Percentiles rank a stretch among this genome's conserved stretches.
These are phyloP conservation scores for Liriodendron chinense DNA, from an alignment of 164 flowering plant genomes.

Conservation along the genomic window DNA sequence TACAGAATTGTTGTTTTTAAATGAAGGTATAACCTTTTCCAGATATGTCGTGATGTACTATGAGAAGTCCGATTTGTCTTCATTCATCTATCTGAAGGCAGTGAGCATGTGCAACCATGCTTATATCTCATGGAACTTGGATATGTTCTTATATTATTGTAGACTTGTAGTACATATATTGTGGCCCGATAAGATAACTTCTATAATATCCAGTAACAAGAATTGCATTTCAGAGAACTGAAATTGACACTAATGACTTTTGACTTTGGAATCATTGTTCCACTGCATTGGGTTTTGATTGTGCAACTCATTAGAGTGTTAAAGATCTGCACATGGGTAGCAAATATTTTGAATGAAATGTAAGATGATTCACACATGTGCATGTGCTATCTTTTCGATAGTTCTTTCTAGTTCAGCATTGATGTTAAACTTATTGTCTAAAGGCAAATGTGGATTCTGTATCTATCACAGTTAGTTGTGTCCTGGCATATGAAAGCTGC, in stretches of 20 bases:
- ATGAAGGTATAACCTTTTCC: too few relatives aligned
- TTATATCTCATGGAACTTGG: too few relatives aligned
- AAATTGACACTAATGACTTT: not conserved
- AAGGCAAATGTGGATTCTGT: slow-evolving; percentile 3
- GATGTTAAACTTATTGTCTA: not conserved
- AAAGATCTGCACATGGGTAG: not conserved
- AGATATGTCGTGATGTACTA: too few relatives aligned
- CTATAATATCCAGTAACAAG: too few relatives aligned
- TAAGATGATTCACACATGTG: not conserved
- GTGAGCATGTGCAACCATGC: too few relatives aligned
- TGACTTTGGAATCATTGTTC: not conserved
- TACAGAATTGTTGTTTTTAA: too few relatives aligned
- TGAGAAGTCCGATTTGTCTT: too few relatives aligned
- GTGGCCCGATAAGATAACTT: too few relatives aligned
- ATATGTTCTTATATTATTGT: too few relatives aligned
- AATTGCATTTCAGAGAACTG: not conserved
- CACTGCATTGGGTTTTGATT: not conserved
- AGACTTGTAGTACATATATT: too few relatives aligned
- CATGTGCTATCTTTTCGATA: not conserved
- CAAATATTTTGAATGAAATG: not conserved
- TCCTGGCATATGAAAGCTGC: slow-evolving; percentile 99
- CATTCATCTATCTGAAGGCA: too few relatives aligned
- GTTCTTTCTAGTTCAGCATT: not conserved
- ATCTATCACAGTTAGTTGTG: slow-evolving; percentile 64
- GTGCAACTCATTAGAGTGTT: not conserved